These are phyloP conservation scores for Byssochlamys sp. DNA, from an alignment of 2,329 filamentous ascomycete genomes.

Conservation along the genomic window DNA sequence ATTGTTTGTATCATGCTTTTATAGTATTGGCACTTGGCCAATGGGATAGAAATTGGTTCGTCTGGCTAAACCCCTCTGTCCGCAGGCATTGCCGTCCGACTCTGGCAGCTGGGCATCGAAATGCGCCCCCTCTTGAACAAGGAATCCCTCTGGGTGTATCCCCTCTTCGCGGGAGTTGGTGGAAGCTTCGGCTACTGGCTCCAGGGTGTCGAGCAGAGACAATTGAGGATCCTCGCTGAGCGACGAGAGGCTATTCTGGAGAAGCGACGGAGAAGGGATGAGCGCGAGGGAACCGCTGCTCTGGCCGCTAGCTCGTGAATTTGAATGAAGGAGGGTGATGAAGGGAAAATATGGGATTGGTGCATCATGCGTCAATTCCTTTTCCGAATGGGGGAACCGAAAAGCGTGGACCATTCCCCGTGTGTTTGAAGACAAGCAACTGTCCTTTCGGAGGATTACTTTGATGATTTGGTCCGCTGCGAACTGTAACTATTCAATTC, in stretches of 20 bases:
- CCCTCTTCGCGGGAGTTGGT: constrained; percentile 73
- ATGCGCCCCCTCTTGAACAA: constrained; percentile 89
- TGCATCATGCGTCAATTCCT: not conserved
- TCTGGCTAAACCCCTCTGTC: constrained; percentile 3
- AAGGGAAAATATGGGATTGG: not conserved
- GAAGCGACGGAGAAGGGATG: constrained; percentile 73
- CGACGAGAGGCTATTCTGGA: constrained; percentile 73
- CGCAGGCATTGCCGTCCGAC: constrained; percentile 75
- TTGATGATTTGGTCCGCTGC: constrained; percentile 3
- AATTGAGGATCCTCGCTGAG: constrained; percentile 65
- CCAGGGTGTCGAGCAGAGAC: constrained; percentile 75
- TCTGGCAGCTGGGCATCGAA: constrained; percentile 97
- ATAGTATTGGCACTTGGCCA: not conserved
- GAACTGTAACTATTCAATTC: not conserved
- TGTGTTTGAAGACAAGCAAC: not conserved
- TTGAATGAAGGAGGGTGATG: not conserved
- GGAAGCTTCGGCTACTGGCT: constrained; percentile 96
- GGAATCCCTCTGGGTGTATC: constrained; percentile 81
- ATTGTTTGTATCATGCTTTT: not conserved
- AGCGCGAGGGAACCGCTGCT: constrained; percentile 43
- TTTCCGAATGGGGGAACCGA: not conserved
- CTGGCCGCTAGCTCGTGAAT: constrained; percentile 29
- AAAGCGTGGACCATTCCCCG: not conserved
- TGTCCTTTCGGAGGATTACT: not conserved
- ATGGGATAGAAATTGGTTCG: not conserved